phyloP scores from a whole-genome alignment of 2,329 filamentous ascomycete genomes.

The Claviceps capensis region DNA sequence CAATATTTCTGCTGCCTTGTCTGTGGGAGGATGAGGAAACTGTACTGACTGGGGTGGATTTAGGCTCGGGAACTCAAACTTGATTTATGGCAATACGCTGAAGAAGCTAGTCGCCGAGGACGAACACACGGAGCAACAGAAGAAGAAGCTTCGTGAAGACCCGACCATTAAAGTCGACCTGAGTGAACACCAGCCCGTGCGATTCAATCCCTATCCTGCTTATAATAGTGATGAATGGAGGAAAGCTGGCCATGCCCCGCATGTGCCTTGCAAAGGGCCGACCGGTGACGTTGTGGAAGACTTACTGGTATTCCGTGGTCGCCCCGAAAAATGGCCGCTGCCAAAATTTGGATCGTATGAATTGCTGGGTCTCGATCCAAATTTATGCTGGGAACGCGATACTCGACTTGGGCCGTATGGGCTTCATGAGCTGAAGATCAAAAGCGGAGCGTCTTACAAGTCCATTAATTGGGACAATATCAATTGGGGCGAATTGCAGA shows the following conservation, averaged over 20 bases:
- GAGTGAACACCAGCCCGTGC: slow-evolving; percentile 33
- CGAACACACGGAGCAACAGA: slow-evolving; percentile 19
- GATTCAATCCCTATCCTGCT: slow-evolving; percentile 58
- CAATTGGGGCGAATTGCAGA: slow-evolving; percentile 58
- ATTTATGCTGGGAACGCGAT: slow-evolving; percentile 54
- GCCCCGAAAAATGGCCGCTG: slow-evolving; percentile 43
- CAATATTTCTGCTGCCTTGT: background rate
- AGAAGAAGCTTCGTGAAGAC: slow-evolving; percentile 18
- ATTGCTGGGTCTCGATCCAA: slow-evolving; percentile 44
- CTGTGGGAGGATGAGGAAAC: background rate
- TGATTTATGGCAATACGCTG: slow-evolving; percentile 44
- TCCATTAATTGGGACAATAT: slow-evolving; percentile 47
- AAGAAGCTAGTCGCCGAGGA: slow-evolving; percentile 29
- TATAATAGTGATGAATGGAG: slow-evolving; percentile 54
- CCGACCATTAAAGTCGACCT: slow-evolving; percentile 24
- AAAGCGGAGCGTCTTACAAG: slow-evolving; percentile 23
- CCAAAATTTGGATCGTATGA: slow-evolving; percentile 51
- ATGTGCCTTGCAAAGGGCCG: slow-evolving; percentile 52
- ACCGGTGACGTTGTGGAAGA: slow-evolving; percentile 46
- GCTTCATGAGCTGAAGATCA: slow-evolving; percentile 33
- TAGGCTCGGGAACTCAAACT: slow-evolving; percentile 31
- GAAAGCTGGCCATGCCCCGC: slow-evolving; percentile 38
- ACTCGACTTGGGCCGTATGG: slow-evolving; percentile 58
- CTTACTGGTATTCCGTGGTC: slow-evolving; percentile 48
- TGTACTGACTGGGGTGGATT: background rate